Evolutionary conservation across 371 early-diverging fungal species (phyloP), one percentile per base, ranked within the genome.

Genomic region (Thermomucor indicae-seudaticae): DNA sequence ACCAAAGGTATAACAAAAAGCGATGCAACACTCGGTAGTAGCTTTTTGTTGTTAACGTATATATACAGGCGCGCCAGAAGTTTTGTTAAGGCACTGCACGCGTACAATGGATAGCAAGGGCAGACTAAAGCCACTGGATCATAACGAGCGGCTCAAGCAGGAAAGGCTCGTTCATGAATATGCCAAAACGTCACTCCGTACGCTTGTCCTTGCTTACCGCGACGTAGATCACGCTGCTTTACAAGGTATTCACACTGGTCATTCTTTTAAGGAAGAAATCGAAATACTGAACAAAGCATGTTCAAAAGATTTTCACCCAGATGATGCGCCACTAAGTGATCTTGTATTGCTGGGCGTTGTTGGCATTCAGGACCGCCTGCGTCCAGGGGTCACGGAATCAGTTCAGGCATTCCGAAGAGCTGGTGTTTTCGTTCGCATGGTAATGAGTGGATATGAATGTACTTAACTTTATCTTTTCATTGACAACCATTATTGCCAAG

Each of bases 361-460:
- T 40, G 93, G 92, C 23, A 92, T 95, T 58, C 72, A 85, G 70
- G 96, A 93, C 64, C 93, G 90, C 19, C 76, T 92, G 37, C 83
- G 93, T 31, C 81, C 84, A 8, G 91, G 86, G 44, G 94, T 93
- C 14, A 71, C 79, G 22, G 83, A 80, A 57, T 86, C 91, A 16
- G 89, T 93, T 6, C 75, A 67, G 20, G 67, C 66, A 38, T 92
- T 91, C 60, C 83, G 80, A 51, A 75, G 73, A 39, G 94, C 96
- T 22, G 94, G 94, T 42, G 87, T 95, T 29, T 71, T 76, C 51
- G 89, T 93, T 37, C 82, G 90, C 16, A 93, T 95, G 93, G 87
- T 91, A 47, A 88, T 60, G 8, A 61, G 62, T 17, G 64, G 58
- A 41, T 31, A 30, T 28, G 34, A 47, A 31, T 14, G 16, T 27